Evolutionary conservation across 2,329 filamentous ascomycete genomes (phyloP).

Genomic region (Colletotrichum euphorbiae): DNA sequence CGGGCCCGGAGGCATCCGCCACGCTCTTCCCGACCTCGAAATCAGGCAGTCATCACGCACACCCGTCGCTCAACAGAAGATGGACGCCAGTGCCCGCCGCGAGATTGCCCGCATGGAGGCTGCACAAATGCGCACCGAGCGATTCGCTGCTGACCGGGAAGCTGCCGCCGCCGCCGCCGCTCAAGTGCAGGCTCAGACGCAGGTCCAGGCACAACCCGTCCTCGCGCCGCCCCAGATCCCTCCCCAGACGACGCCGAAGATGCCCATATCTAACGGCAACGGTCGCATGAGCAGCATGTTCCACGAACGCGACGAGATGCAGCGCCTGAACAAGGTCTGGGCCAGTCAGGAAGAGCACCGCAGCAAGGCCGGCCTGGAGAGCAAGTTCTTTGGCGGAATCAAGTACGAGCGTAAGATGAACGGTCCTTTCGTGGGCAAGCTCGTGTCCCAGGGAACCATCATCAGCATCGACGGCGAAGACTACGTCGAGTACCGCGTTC

Average conservation of each 20-base stretch:
- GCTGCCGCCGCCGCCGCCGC: constrained; percentile 48
- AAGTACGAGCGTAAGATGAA: constrained; percentile 72
- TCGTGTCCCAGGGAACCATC: constrained; percentile 71
- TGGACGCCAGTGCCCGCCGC: constrained; percentile 61
- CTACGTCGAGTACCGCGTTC: constrained; percentile 74
- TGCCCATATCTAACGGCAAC: constrained; percentile 25
- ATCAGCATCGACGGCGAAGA: constrained; percentile 75
- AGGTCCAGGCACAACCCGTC: constrained; percentile 1
- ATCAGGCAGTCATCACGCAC: constrained; percentile 51
- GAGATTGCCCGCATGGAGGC: constrained; percentile 65
- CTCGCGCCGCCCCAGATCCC: not conserved
- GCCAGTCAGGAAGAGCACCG: constrained; percentile 63
- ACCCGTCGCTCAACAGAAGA: constrained; percentile 53
- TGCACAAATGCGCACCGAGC: constrained; percentile 62
- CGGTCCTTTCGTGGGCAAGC: constrained; percentile 71
- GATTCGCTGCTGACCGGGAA: constrained; percentile 57
- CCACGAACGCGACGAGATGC: constrained; percentile 61
- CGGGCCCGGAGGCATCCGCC: constrained; percentile 49
- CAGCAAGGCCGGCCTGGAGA: constrained; percentile 56
- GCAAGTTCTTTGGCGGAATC: constrained; percentile 68
- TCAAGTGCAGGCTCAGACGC: constrained; percentile 1
- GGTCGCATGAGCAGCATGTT: constrained; percentile 46
- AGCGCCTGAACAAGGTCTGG: constrained; percentile 68
- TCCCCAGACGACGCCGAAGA: constrained; percentile 27
- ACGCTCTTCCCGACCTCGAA: constrained; percentile 51